These are phyloP conservation scores for Actinidia polygama DNA, from an alignment of 179 eudicot species.

Conservation along the genomic window DNA sequence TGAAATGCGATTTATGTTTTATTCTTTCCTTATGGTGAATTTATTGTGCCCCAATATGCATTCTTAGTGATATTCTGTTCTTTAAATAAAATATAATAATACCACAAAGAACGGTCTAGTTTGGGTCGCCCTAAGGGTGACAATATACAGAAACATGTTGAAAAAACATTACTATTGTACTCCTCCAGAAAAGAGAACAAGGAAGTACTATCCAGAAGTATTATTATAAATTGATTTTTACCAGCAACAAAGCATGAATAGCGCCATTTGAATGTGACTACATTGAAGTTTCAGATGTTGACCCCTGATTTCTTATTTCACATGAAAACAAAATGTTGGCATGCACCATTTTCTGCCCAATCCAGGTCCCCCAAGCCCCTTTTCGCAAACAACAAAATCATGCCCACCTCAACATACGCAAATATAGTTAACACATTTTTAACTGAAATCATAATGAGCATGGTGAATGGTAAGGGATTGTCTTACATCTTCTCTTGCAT, in stretches of 20 bases:
- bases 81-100: too few relatives aligned
- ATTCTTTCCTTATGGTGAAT: too few relatives aligned
- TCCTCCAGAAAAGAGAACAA: too few relatives aligned
- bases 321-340: background rate
- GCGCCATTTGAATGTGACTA: background rate
- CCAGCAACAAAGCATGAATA: background rate
- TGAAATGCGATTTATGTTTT: too few relatives aligned
- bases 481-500: slow-evolving; percentile 79
- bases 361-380: background rate
- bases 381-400: background rate
- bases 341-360: background rate
- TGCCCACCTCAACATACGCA: background rate
- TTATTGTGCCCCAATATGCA: too few relatives aligned
- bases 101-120: too few relatives aligned
- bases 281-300: background rate
- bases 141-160: too few relatives aligned
- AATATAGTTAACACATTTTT: too few relatives aligned
- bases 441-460: background rate
- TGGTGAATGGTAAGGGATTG: background rate
- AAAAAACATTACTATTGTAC: too few relatives aligned
- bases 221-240: background rate
- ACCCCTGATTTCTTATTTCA: slow-evolving; percentile 10
- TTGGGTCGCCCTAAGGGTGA: too few relatives aligned
- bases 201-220: too few relatives aligned
- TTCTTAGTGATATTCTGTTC: too few relatives aligned